Evolutionary conservation across 2,329 filamentous ascomycete genomes (phyloP).

Genomic region (Septoria petroselini): DNA sequence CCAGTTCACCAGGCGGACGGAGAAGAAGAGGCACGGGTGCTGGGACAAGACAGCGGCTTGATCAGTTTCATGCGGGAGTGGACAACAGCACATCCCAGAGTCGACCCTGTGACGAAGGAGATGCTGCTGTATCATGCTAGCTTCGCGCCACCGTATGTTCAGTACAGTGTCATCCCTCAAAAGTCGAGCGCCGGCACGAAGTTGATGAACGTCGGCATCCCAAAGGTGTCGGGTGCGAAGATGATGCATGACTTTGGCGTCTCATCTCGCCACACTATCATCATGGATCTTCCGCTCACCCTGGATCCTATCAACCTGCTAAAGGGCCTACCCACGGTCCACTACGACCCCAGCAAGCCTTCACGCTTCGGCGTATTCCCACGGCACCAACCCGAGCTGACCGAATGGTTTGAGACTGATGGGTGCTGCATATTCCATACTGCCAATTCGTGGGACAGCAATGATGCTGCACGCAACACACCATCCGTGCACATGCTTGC

Average conservation of each 20-base stretch:
- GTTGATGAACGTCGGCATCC: constrained; percentile 55
- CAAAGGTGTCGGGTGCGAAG: constrained; percentile 61
- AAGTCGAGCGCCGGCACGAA: constrained; percentile 11
- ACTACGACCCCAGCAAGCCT: constrained; percentile 56
- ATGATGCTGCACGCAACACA: constrained; percentile 37
- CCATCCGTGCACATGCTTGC: constrained; percentile 60
- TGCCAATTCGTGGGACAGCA: constrained; percentile 65
- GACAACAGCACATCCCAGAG: constrained; percentile 67
- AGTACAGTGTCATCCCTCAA: constrained; percentile 59
- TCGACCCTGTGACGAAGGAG: constrained; percentile 63
- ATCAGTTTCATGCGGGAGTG: constrained; percentile 65
- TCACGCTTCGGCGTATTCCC: constrained; percentile 68
- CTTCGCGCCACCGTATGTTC: constrained; percentile 63
- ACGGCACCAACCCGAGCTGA: constrained; percentile 54
- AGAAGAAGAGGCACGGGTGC: constrained; percentile 17
- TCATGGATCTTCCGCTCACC: constrained; percentile 66
- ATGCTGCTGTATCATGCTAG: constrained; percentile 66
- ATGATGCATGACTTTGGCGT: constrained; percentile 78
- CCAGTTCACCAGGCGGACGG: constrained; percentile 31
- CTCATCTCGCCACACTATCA: constrained; percentile 60
- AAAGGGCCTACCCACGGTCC: constrained; percentile 55
- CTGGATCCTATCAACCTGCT: constrained; percentile 62
- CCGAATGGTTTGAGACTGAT: constrained; percentile 66
- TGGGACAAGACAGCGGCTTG: constrained; percentile 44
- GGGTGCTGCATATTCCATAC: constrained; percentile 70